Percentiles rank a stretch among this genome's conserved stretches.
phyloP scores from a whole-genome alignment of 1,139 yeast species.

The Debaryomycetaceae sp. region DNA sequence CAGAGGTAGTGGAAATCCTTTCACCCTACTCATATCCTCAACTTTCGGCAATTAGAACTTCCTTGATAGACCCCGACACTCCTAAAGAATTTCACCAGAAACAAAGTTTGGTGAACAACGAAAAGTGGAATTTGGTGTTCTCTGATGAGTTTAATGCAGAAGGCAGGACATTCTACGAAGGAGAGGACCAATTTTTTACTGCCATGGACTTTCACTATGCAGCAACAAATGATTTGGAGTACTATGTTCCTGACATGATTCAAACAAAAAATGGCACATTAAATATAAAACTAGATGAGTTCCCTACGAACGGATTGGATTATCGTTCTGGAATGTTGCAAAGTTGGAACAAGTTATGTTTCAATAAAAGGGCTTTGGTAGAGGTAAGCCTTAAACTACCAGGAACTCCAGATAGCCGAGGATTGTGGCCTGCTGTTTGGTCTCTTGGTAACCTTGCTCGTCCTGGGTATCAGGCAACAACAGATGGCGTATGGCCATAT shows the following conservation, averaged over 20 bases:
- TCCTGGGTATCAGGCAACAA: slow-evolving; percentile 73
- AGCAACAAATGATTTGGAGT: slow-evolving; percentile 79
- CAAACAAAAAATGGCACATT: slow-evolving; percentile 67
- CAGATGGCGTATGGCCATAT: slow-evolving; percentile 91
- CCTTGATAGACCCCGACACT: slow-evolving; percentile 75
- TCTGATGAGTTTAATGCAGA: slow-evolving; percentile 82
- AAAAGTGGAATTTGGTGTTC: slow-evolving; percentile 68
- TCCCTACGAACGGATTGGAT: slow-evolving; percentile 62
- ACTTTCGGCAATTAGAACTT: slow-evolving; percentile 58
- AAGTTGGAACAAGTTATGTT: slow-evolving; percentile 60
- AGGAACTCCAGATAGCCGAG: slow-evolving; percentile 63
- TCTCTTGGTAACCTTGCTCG: slow-evolving; percentile 82
- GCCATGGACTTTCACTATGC: slow-evolving; percentile 75
- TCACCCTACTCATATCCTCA: slow-evolving; percentile 59
- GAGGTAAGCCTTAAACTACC: slow-evolving; percentile 73
- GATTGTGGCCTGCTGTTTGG: slow-evolving; percentile 93
- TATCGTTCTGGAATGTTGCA: slow-evolving; percentile 86
- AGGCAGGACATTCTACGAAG: slow-evolving; percentile 78
- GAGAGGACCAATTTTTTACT: slow-evolving; percentile 82
- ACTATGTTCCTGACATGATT: slow-evolving; percentile 84
- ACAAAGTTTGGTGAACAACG: slow-evolving; percentile 47
- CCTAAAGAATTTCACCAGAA: slow-evolving; percentile 52
- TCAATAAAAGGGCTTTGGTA: slow-evolving; percentile 54
- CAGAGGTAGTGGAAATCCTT: slow-evolving; percentile 42
- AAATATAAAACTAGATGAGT: slow-evolving; percentile 66